A percentile compares a stretch with the other conserved stretches of the same genome.
phyloP scores from a whole-genome alignment of 306 rosid species.

The Quillaja saponaria region DNA sequence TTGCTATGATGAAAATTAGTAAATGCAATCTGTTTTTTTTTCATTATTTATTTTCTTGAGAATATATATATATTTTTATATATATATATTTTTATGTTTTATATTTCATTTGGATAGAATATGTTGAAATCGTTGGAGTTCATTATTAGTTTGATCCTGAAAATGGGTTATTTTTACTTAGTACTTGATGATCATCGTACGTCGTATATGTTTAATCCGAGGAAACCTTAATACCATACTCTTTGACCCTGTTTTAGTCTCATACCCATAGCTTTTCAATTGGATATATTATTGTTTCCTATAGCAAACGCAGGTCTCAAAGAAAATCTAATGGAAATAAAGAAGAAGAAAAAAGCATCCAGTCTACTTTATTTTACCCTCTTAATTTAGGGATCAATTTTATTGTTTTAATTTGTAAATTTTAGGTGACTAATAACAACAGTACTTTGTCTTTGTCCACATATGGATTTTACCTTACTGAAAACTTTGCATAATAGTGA shows the following conservation, averaged over 20 bases:
- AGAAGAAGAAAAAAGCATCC: no score
- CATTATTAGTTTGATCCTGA: constrained; percentile 26
- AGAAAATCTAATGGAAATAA: no score
- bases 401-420: no score
- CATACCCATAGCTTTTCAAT: not conserved
- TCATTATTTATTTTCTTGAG: not conserved
- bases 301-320: no score
- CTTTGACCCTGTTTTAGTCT: not conserved
- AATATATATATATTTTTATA: not conserved
- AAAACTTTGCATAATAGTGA: no score
- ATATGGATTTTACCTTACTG: no score
- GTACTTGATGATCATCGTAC: constrained; percentile 8
- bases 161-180: not conserved
- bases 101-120: constrained; percentile 12
- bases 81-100: not conserved
- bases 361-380: no score
- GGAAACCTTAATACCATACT: no score
- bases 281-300: no score
- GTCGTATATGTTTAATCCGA: not conserved
- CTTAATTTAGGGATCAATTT: no score
- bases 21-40: not conserved
- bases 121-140: not conserved
- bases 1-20: constrained; percentile 3
- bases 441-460: no score
- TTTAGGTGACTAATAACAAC: no score